A percentile compares a stretch with the other conserved stretches of the same genome.
phyloP scores from a whole-genome alignment of 352 stramenopile species.

The Pythium dissotocum region DNA sequence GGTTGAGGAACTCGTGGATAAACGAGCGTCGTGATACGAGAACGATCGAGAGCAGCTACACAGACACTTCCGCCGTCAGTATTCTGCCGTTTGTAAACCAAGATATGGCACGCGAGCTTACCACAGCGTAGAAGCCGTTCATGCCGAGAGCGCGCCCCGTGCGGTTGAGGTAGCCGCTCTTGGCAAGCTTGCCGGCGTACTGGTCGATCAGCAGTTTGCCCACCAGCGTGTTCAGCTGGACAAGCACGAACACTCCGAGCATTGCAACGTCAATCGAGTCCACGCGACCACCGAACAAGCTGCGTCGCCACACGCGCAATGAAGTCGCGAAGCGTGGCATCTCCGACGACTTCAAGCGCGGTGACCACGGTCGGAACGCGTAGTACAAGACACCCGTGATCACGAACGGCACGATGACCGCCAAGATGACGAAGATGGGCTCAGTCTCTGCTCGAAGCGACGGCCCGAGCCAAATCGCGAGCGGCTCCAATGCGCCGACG shows the following conservation, averaged over 20 bases:
- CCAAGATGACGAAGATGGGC: slow-evolving; percentile 14
- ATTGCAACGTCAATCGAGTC: slow-evolving; percentile 56
- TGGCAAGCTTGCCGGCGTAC: slow-evolving; percentile 65
- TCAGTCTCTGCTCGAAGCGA: slow-evolving; percentile 17
- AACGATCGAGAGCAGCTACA: slow-evolving; percentile 51
- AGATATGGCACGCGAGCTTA: background rate
- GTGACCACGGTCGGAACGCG: slow-evolving; percentile 10
- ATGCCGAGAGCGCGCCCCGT: slow-evolving; percentile 58
- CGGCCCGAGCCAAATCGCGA: slow-evolving; percentile 24
- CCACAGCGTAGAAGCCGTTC: slow-evolving; percentile 48
- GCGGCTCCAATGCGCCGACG: slow-evolving; percentile 10
- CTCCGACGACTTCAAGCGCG: slow-evolving; percentile 14
- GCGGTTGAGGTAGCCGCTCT: slow-evolving; percentile 50
- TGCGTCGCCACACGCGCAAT: slow-evolving; percentile 19
- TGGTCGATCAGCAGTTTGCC: slow-evolving; percentile 70
- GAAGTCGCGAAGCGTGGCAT: slow-evolving; percentile 1
- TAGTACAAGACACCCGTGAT: slow-evolving; percentile 22
- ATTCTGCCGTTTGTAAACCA: too few relatives aligned
- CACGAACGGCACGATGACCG: slow-evolving; percentile 24
- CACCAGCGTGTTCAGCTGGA: slow-evolving; percentile 66
- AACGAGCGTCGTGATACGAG: slow-evolving; percentile 69
- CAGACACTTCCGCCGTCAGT: too few relatives aligned
- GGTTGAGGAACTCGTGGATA: slow-evolving; percentile 49
- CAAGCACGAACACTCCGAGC: slow-evolving; percentile 40
- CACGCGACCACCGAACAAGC: slow-evolving; percentile 13